These are phyloP conservation scores for Cicer pinnatifidum DNA, from an alignment of 306 rosid genomes.

Conservation along the genomic window DNA sequence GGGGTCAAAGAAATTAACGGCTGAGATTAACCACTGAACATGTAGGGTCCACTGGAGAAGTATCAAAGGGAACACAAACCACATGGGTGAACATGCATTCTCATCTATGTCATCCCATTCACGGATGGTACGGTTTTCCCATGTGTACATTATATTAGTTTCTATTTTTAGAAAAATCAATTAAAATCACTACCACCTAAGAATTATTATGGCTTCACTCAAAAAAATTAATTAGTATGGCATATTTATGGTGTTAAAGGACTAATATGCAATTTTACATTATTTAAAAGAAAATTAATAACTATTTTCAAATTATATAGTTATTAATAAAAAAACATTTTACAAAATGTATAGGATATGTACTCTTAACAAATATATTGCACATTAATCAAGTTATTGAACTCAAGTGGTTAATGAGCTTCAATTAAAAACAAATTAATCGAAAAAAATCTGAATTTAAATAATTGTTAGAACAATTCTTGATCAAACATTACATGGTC, in stretches of 20 bases:
- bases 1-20: slow-evolving; percentile 36
- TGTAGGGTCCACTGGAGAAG: slow-evolving; percentile 43
- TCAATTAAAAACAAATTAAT: too few relatives aligned
- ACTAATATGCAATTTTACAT: not conserved
- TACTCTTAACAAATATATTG: too few relatives aligned
- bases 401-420: too few relatives aligned
- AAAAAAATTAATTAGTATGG: too few relatives aligned
- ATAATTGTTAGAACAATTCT: too few relatives aligned
- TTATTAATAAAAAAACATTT: too few relatives aligned
- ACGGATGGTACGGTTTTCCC: slow-evolving; percentile 70
- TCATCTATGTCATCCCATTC: slow-evolving; percentile 53
- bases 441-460: fast-evolving
- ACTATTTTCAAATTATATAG: too few relatives aligned
- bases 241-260: not conserved
- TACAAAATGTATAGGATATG: too few relatives aligned
- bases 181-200: not conserved
- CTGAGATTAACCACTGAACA: not conserved
- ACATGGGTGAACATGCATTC: slow-evolving; percentile 72
- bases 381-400: too few relatives aligned
- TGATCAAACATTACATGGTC: too few relatives aligned
- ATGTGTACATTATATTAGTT: slow-evolving; percentile 46
- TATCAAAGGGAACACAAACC: slow-evolving; percentile 54
- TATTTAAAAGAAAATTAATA: not conserved
- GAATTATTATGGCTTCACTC: not conserved
- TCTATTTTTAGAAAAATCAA: not conserved